Evolutionary conservation across 2,329 filamentous ascomycete species (phyloP), one percentile per base, ranked within the genome.

Genomic region (Colletotrichum spinosum): DNA sequence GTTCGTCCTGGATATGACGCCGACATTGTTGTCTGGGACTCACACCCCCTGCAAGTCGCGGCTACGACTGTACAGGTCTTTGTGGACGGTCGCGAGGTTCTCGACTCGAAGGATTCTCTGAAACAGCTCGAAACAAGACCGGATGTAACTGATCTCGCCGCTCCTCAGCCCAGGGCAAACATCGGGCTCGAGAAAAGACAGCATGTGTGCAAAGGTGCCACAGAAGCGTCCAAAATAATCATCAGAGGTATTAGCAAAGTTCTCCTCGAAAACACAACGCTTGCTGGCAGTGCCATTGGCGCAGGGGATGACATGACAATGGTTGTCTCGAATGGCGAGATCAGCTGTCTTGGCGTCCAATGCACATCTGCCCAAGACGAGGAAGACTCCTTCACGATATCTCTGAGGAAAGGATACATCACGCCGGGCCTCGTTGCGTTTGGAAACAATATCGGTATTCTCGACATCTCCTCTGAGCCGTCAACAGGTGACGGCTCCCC

Each of bases 401-500:
- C 72, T 4, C 75, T 86, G 5, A 42, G 74, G 6, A 75, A 86
- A 45, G 84, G 83, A 1, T 73, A 85, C 63, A 68, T 86, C 38
- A 77, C 81, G 7, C 81, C 84, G 2, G 79, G 83, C 1, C 71
- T 87, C 25, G 84, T 80, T 10, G 80, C 82, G 2, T 77, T 86
- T 35, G 80, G 82, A 6, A 76, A 77, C 5, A 71, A 73, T 8
- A 77, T 87, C 1, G 85, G 85, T 0, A 74, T 87, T 2, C 71
- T 75, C 13, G 85, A 87, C 68, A 86, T 87, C 46, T 69, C 73
- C 15, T 75, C 72, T 1, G 81, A 83, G 54, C 65, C 70, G 1
- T 74, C 72, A 33, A 86, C 85, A 0, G 76, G 79, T 3, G 84
- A 88, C 68, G 85, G 85, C 6, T 61, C 67, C 4, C 73, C 78